phyloP scores from a whole-genome alignment of 768 basidiomycete species.

The Suillus clintonianus region DNA sequence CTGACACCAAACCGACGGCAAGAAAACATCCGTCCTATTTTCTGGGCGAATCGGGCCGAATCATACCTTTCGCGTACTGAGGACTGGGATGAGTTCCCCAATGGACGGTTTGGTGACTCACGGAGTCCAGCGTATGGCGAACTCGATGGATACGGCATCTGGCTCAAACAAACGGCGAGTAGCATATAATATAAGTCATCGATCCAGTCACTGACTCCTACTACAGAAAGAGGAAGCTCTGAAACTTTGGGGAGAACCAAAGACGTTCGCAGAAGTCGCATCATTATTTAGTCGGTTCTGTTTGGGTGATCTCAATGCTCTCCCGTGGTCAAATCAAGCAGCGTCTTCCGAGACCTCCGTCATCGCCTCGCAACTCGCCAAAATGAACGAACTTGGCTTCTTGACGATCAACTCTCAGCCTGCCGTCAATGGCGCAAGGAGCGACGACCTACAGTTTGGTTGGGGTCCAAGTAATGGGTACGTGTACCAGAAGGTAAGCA shows the following conservation, averaged over 20 bases:
- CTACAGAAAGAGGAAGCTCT: constrained; percentile 82
- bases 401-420: constrained; percentile 97
- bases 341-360: constrained; percentile 80
- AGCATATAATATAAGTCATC: not conserved
- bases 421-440: constrained; percentile 86
- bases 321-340: constrained; percentile 96
- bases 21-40: constrained; percentile 95
- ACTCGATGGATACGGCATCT: constrained; percentile 94
- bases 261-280: constrained; percentile 61
- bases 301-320: constrained; percentile 62
- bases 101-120: constrained; percentile 97
- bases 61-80: constrained; percentile 96
- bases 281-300: constrained; percentile 87
- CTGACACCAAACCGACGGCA: constrained; percentile 89
- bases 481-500: constrained; percentile 87
- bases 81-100: constrained; percentile 99
- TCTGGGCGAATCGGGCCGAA: constrained; percentile 97
- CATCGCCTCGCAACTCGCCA: constrained; percentile 77
- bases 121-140: constrained; percentile 98
- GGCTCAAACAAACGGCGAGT: constrained; percentile 83
- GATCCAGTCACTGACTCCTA: constrained; percentile 9
- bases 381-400: constrained; percentile 90
- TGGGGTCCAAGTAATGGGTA: constrained; percentile 96
- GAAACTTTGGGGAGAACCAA: constrained; percentile 86
- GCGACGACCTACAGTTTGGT: constrained; percentile 83